These are phyloP conservation scores for Iberis amara DNA, from an alignment of 441 rosid species.

Conservation along the genomic window DNA sequence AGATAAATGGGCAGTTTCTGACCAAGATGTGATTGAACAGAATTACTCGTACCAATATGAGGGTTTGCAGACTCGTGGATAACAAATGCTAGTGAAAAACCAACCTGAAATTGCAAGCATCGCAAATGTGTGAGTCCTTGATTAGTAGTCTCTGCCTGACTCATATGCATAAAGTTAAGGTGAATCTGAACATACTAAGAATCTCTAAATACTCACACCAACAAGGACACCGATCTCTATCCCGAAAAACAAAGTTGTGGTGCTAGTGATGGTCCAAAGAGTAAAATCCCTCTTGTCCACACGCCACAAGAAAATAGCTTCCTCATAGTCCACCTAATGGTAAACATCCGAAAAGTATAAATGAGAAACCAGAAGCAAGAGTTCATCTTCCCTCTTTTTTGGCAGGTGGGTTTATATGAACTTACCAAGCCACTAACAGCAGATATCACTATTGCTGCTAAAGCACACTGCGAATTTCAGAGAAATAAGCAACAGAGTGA, in stretches of 20 bases:
- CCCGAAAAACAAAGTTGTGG: constrained; percentile 75
- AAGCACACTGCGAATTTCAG: constrained; percentile 59
- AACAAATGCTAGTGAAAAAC: constrained; percentile 86
- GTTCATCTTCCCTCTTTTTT: background rate
- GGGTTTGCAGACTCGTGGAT: constrained; percentile 98
- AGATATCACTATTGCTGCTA: constrained; percentile 85
- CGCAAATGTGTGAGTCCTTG: constrained; percentile 15
- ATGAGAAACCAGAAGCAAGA: background rate
- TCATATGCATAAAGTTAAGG: constrained; percentile 1
- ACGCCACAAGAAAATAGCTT: constrained; percentile 86
- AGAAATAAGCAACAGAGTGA: constrained; percentile 22
- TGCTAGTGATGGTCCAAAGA: constrained; percentile 76
- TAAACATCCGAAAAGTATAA: constrained; percentile 16
- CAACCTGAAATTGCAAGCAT: constrained; percentile 52
- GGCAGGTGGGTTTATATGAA: constrained; percentile 17
- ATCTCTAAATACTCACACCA: constrained; percentile 54
- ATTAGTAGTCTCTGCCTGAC: background rate
- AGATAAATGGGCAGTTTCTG: background rate
- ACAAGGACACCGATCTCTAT: constrained; percentile 94
- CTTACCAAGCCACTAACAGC: constrained; percentile 92
- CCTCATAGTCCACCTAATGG: constrained; percentile 76
- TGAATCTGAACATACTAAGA: constrained; percentile 5
- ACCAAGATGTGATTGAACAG: background rate
- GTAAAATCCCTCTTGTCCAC: constrained; percentile 90
- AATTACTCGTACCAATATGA: constrained; percentile 50